These are phyloP conservation scores for Ustilago hordei DNA, from an alignment of 1,284 basidiomycete species.

Conservation along the genomic window DNA sequence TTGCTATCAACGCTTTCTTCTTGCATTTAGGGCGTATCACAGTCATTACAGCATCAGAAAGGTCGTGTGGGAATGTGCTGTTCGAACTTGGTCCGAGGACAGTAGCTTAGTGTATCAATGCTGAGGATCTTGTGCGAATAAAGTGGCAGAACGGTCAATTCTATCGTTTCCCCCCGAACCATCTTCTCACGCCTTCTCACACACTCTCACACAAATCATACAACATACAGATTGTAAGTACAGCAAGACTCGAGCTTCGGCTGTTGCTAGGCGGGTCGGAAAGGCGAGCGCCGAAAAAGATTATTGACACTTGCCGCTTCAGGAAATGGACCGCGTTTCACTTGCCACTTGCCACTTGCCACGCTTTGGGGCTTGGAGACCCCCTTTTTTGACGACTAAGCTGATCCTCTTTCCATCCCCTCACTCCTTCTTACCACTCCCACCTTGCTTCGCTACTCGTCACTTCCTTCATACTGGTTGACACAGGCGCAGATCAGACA, in stretches of 20 bases:
- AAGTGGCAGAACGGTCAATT: slow-evolving; percentile 15
- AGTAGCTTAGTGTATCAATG: neutral
- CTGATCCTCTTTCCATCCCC: slow-evolving; percentile 1
- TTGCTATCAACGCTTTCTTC: neutral
- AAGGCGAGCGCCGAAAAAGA: slow-evolving; percentile 8
- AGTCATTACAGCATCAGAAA: no score
- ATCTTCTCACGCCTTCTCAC: neutral
- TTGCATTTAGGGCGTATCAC: no score
- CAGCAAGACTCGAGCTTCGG: neutral
- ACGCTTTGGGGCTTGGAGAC: neutral
- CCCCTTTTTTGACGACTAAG: neutral
- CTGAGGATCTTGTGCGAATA: slow-evolving; percentile 8
- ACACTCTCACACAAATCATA: neutral
- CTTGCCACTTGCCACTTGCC: slow-evolving; percentile 2
- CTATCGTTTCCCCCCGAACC: neutral
- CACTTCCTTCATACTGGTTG: neutral
- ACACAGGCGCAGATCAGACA: neutral
- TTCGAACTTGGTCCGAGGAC: slow-evolving; percentile 26
- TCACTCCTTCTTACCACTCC: neutral
- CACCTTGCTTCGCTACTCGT: neutral
- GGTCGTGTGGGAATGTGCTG: slow-evolving; percentile 15
- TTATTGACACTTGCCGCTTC: neutral
- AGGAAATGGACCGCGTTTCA: slow-evolving; percentile 2
- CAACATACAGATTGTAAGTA: slow-evolving; percentile 7
- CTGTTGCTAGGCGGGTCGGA: neutral